Base-by-base conservation (phyloP, 495 filamentous ascomycete species). In the Penicillium ochrochloron region DNA sequence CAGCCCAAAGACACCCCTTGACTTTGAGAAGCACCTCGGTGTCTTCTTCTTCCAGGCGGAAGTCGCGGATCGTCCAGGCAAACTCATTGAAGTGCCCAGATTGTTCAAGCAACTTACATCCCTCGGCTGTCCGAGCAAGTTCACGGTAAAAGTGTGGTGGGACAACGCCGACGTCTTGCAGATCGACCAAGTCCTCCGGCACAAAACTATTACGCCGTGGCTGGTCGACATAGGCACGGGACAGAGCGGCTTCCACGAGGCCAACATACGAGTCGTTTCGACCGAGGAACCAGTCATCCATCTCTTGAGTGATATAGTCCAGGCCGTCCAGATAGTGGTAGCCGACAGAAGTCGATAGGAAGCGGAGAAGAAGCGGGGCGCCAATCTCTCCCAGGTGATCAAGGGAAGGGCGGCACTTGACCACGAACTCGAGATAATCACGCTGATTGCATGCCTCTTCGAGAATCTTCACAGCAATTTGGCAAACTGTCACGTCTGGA, bases 201-300 rank as follows among this genome's bases (percentile, higher is more conserved):
- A 71, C 73, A 57, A 78, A 72, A 51, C 77, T 79, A 34, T 67
- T 71, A 11, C 81, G 73, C 39, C 78, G 75, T 48, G 81, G 79
- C 53, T 80, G 74, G 37, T 92, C 88, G 23, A 89, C 81, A 62
- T 97, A 92, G 9, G 93, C 92, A 27, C 93, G 86, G 23, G 94
- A 93, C n/a, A 99, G 81, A 60, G 93, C 95, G 21, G 95, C 96
- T 73, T 99, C 95, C 35, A 98, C 92, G n/a, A 97, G 84, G 27
- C 88, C 84, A 54, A 99, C 95, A 74, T 99, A 99, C 44, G 86
- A 88, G 75, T 98, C 94, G 70, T 99, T 99, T 33, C 95, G 88
- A 37, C 96, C 95, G 39, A 92, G 85, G 72, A 97, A 99, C 95
- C 95, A 99, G 75, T 98, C 95, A 71, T 99, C 95, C 95, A 99